phyloP scores from a whole-genome alignment of 2,329 filamentous ascomycete species.

The Phialophora macrospora region DNA sequence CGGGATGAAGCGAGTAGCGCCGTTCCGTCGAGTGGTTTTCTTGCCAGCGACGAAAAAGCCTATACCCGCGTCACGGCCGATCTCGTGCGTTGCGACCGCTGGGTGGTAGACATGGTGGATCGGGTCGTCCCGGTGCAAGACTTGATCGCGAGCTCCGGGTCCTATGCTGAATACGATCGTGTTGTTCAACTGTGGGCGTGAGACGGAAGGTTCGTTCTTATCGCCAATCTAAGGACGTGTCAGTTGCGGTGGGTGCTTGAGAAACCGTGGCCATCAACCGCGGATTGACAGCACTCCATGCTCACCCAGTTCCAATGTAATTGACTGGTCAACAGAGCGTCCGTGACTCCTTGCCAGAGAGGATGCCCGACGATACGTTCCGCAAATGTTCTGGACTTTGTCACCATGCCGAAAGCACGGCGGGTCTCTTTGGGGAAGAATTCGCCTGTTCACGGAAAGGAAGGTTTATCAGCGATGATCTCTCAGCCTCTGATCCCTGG shows the following conservation, averaged over 20 bases:
- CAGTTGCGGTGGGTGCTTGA: not conserved
- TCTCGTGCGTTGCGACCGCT: slow-evolving; percentile 27
- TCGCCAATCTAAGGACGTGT: slow-evolving; percentile 25
- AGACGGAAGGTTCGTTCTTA: slow-evolving; percentile 32
- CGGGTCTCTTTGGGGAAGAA: slow-evolving; percentile 40
- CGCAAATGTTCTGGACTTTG: slow-evolving; percentile 37
- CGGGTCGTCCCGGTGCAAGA: slow-evolving; percentile 43
- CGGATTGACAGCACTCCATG: not conserved
- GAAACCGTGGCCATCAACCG: too few species aligned
- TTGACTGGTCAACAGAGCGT: slow-evolving; percentile 26
- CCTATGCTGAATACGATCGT: slow-evolving; percentile 47
- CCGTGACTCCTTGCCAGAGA: slow-evolving; percentile 36
- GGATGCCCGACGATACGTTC: slow-evolving; percentile 35
- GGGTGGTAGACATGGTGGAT: slow-evolving; percentile 37
- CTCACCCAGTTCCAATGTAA: slow-evolving; percentile 22
- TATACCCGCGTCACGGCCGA: slow-evolving; percentile 40
- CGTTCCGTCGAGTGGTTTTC: slow-evolving; percentile 41
- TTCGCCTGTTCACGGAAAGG: slow-evolving; percentile 24
- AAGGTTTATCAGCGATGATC: not conserved
- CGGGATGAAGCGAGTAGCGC: slow-evolving; percentile 43
- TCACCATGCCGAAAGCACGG: slow-evolving; percentile 38
- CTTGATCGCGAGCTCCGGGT: slow-evolving; percentile 44
- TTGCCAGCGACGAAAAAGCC: slow-evolving; percentile 41
- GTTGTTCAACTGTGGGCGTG: slow-evolving; percentile 41
- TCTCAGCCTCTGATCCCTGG: not conserved